Base-by-base conservation (phyloP, 371 early-diverging fungal species). In the Phascolomyces articulosus region DNA sequence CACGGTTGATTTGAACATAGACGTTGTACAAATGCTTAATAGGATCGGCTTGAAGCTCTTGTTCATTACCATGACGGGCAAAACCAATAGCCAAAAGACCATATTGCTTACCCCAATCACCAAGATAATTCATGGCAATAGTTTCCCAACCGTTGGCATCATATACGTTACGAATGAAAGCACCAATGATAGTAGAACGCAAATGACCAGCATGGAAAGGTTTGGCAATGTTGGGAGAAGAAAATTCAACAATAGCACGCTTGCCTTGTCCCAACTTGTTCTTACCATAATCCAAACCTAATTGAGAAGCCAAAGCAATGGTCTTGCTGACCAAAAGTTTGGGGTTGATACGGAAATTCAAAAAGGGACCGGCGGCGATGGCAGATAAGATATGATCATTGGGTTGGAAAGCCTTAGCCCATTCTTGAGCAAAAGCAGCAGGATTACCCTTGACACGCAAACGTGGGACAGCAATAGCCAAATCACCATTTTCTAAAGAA, bases 41-140 rank as follows among this genome's bases (percentile, higher is more conserved):
- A 16, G 99, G 95, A 75, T 99, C 95, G 24, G 77, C 69, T 48
- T 80, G 70, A 23, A 99, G 85, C 66, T 86, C 69, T 58, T 90
- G 88, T 69, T 96, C 94, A 70, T 84, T 83, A 27, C 97, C 98
- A 71, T 89, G 90, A 60, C 85, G 87, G 38, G 85, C 77, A 69
- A 85, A 99, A 55, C 98, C 99, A 40, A 99, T 85, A 24, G 98
- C 97, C 73, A 99, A 87, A 67, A 99, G 79, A 69, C 96, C 99
- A 78, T 96, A 99, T 78, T 99, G 99, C 76, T 98, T 99, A 62
- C 99, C 99, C 99, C 99, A 99, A 78, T 99, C 99, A 63, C 99
- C 99, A 40, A 99, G 84, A 77, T 99, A 99, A 87, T 99, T 99
- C 77, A 99, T 94, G 28, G 92, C 80, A n/a, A 93, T 82, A 11